Evolutionary conservation across 2,329 filamentous ascomycete genomes (phyloP).

Genomic region (Xylariaceae sp.): DNA sequence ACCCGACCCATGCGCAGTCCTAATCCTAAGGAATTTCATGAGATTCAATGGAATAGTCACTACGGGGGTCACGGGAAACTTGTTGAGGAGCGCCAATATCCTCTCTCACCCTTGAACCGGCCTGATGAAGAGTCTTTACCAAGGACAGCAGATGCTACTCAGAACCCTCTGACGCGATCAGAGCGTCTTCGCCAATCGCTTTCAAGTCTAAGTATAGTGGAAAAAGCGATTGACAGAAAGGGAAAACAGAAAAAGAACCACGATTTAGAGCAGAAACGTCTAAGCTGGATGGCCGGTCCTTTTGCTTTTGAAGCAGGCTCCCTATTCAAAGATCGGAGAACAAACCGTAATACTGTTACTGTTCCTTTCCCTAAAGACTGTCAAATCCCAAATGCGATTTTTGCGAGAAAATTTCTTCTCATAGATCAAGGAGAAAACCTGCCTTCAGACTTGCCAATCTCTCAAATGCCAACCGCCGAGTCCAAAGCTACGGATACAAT

Average conservation of each 20-base stretch:
- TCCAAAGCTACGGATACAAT: constrained; percentile 37
- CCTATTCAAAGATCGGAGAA: constrained; percentile 17
- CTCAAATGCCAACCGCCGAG: constrained; percentile 40
- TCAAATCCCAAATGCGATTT: constrained; percentile 41
- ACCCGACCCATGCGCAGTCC: constrained; percentile 36
- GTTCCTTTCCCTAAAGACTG: constrained; percentile 34
- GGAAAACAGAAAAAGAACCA: constrained; percentile 17
- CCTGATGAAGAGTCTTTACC: constrained; percentile 17
- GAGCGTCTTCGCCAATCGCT: constrained; percentile 20
- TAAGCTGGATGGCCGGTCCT: constrained; percentile 26
- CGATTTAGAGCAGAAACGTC: constrained; percentile 23
- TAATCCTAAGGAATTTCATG: constrained; percentile 38
- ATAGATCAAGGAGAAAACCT: constrained; percentile 32
- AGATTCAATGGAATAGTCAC: constrained; percentile 38
- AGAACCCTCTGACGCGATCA: constrained; percentile 13
- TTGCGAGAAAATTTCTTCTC: constrained; percentile 40
- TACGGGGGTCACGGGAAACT: constrained; percentile 29
- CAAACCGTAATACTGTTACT: constrained; percentile 7
- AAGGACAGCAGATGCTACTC: constrained; percentile 17
- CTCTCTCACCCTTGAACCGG: constrained; percentile 18
- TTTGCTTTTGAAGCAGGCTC: constrained; percentile 21
- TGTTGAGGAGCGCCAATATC: constrained; percentile 32
- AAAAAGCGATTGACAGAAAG: constrained; percentile 19
- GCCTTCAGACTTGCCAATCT: constrained; percentile 31
- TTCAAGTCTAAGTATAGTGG: constrained; percentile 21